Percentiles rank a stretch among this genome's conserved stretches.
Evolutionary conservation across 202 grass and related monocot genomes (phyloP).

Genomic region (Carex arenaria): DNA sequence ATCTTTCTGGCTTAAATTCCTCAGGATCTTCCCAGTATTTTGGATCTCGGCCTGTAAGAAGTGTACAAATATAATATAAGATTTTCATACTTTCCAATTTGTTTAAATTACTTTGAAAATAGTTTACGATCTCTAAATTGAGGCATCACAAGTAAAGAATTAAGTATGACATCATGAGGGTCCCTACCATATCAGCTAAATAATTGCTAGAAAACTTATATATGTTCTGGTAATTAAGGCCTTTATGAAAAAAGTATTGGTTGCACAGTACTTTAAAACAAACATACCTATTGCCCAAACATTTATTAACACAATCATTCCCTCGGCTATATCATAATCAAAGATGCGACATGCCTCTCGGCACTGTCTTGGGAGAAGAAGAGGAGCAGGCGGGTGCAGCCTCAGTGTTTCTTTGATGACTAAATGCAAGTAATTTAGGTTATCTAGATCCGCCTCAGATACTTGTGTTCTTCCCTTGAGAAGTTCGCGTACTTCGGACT

Average conservation of each 20-base stretch:
- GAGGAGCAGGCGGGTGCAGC: constrained; percentile 20
- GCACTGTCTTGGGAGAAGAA: constrained; percentile 26
- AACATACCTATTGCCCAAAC: constrained; percentile 21
- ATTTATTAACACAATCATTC: constrained; percentile 12
- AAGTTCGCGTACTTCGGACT: constrained; percentile 11
- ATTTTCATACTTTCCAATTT: background rate
- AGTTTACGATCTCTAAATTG: background rate
- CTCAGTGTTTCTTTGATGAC: constrained; percentile 34
- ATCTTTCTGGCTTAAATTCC: constrained; percentile 27
- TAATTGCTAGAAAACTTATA: background rate
- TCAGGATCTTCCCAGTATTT: constrained; percentile 21
- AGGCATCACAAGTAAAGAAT: background rate
- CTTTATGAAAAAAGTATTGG: background rate
- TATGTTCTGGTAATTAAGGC: background rate
- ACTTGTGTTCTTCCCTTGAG: constrained; percentile 11
- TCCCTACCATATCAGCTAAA: background rate
- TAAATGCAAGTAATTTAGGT: constrained; percentile 22
- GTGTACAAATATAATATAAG: background rate
- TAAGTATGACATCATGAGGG: background rate
- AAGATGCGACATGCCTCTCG: constrained; percentile 5
- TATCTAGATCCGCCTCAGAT: constrained; percentile 11
- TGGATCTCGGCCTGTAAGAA: constrained; percentile 19
- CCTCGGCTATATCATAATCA: constrained; percentile 18
- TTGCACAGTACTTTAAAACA: background rate
- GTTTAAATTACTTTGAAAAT: background rate